phyloP scores from a whole-genome alignment of 1,284 basidiomycete species.

The Wallemia mellicola region DNA sequence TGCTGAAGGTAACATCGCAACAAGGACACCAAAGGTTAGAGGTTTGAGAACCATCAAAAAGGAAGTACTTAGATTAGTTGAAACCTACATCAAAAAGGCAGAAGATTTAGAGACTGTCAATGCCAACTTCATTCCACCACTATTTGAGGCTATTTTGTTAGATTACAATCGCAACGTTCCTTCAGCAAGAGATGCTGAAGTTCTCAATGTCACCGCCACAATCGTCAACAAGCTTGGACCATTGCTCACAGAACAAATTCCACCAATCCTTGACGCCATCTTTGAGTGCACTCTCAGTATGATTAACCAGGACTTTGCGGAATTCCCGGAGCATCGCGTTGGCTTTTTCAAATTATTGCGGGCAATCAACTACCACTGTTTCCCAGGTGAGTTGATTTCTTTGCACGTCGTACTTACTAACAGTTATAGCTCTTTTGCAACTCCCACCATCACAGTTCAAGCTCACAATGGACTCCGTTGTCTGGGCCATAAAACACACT shows the following conservation, averaged over 20 bases:
- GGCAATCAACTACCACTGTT: slow-evolving; percentile 79
- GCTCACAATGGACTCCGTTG: slow-evolving; percentile 88
- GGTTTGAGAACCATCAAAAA: slow-evolving; percentile 92
- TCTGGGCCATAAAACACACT: slow-evolving; percentile 99
- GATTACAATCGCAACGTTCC: slow-evolving; percentile 92
- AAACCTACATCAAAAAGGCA: slow-evolving; percentile 88
- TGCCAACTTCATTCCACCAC: slow-evolving; percentile 67
- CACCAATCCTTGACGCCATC: slow-evolving; percentile 79
- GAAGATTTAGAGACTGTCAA: slow-evolving; percentile 87
- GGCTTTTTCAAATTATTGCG: slow-evolving; percentile 92
- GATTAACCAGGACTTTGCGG: slow-evolving; percentile 98
- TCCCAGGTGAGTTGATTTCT: slow-evolving; percentile 35
- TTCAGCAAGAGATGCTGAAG: slow-evolving; percentile 79
- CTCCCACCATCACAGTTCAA: slow-evolving; percentile 85
- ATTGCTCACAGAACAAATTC: slow-evolving; percentile 76
- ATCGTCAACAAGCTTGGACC: slow-evolving; percentile 56
- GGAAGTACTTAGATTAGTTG: slow-evolving; percentile 87
- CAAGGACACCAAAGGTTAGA: slow-evolving; percentile 89
- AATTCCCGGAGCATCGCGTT: slow-evolving; percentile 88
- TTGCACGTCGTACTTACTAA: not conserved
- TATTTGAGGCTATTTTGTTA: slow-evolving; percentile 84
- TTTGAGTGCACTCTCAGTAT: slow-evolving; percentile 93
- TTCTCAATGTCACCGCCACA: slow-evolving; percentile 93
- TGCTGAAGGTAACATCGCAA: slow-evolving; percentile 48
- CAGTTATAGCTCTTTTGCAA: slow-evolving; percentile 36